These are phyloP conservation scores for Clathrospora elynae DNA, from an alignment of 2,329 filamentous ascomycete genomes.

Conservation along the genomic window DNA sequence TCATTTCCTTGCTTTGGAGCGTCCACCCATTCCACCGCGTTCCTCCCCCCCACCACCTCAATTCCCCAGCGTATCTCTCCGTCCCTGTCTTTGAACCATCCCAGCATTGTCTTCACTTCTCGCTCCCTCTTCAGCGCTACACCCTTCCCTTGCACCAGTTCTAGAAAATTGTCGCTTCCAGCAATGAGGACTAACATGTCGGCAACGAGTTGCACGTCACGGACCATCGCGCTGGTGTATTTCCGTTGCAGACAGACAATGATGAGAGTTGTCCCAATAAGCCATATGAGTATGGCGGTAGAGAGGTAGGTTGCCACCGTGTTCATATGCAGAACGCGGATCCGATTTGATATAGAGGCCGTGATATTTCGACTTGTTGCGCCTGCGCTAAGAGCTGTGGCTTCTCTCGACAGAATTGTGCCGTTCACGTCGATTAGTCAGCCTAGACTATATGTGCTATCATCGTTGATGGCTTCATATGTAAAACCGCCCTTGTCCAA, in stretches of 20 bases:
- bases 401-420: conserved; percentile 3
- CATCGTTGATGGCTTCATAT: conserved; percentile 33
- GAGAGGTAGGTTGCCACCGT: conserved; percentile 24
- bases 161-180: conserved; percentile 30
- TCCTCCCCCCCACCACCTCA: conserved; percentile 27
- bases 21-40: conserved; percentile 25
- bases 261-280: conserved; percentile 21
- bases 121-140: conserved; percentile 15
- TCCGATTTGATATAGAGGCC: conserved; percentile 17
- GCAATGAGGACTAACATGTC: conserved; percentile 31
- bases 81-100: conserved; percentile 28
- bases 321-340: conserved; percentile 29
- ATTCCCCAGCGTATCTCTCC: conserved; percentile 30
- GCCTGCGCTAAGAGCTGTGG: no score
- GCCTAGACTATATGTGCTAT: conserved; percentile 11
- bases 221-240: conserved; percentile 21
- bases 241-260: conserved; percentile 22
- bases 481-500: conserved; percentile 24
- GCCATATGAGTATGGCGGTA: conserved; percentile 25
- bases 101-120: conserved; percentile 21
- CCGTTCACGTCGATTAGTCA: conserved; percentile 8
- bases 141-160: conserved; percentile 22
- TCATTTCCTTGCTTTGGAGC: conserved; percentile 11
- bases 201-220: conserved; percentile 31
- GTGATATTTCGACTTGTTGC: no score